Evolutionary conservation across 2,329 filamentous ascomycete genomes (phyloP).

Genomic region (Sporothrix phasma): DNA sequence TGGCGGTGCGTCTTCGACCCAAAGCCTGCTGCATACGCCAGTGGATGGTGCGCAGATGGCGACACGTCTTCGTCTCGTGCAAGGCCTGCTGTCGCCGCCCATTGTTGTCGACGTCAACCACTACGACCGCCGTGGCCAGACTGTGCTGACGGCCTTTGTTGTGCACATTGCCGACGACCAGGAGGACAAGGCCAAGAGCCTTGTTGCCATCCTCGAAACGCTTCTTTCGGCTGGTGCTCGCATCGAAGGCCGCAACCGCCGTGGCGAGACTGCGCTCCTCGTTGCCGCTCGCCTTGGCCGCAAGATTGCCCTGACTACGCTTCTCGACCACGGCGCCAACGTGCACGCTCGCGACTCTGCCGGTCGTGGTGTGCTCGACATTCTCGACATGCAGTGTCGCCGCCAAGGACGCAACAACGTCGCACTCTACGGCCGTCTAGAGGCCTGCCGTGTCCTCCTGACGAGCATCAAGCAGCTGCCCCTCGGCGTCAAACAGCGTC

Average conservation of each 20-base stretch:
- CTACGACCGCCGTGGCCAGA: constrained; percentile 42
- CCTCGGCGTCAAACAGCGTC: constrained; percentile 22
- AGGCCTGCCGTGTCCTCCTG: constrained; percentile 26
- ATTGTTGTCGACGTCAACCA: constrained; percentile 40
- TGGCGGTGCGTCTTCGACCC: not conserved
- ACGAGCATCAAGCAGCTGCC: constrained; percentile 24
- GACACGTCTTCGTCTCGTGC: constrained; percentile 23
- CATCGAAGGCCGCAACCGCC: constrained; percentile 41
- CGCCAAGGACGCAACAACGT: constrained; percentile 21
- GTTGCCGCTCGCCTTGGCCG: constrained; percentile 43
- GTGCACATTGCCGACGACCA: constrained; percentile 41
- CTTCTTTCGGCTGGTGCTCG: constrained; percentile 35
- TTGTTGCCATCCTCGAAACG: constrained; percentile 34
- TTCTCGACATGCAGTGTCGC: constrained; percentile 21
- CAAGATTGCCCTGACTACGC: constrained; percentile 40
- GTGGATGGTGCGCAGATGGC: constrained; percentile 20
- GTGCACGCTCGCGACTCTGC: constrained; percentile 24
- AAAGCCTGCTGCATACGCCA: constrained; percentile 16
- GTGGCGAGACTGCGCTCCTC: constrained; percentile 46
- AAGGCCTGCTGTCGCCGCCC: constrained; percentile 28
- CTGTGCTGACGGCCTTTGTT: constrained; percentile 47
- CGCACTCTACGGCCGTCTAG: constrained; percentile 25
- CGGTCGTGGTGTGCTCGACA: constrained; percentile 27
- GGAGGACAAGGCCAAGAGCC: constrained; percentile 36
- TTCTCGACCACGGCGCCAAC: constrained; percentile 30